A percentile compares a stretch with the other conserved stretches of the same genome.
These are phyloP conservation scores for Drosera capensis DNA, from an alignment of 148 eudicot species.

Conservation along the genomic window DNA sequence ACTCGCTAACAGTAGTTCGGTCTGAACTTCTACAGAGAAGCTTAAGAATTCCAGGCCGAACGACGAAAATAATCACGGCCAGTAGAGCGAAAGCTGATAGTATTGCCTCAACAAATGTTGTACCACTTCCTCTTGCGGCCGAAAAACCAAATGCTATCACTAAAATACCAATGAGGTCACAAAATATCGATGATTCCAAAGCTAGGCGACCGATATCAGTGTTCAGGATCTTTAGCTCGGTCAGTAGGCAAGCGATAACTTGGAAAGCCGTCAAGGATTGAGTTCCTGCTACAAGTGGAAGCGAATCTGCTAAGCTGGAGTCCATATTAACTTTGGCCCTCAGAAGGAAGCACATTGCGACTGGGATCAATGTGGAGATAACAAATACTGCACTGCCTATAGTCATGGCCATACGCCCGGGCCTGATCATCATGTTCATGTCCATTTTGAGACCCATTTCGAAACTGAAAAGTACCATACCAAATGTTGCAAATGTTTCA, in stretches of 20 bases:
- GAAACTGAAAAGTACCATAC: slow-evolving; percentile 42
- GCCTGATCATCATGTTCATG: slow-evolving; percentile 19
- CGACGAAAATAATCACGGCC: background rate
- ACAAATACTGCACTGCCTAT: slow-evolving; percentile 18
- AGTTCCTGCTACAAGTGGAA: slow-evolving; percentile 27
- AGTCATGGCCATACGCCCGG: slow-evolving; percentile 17
- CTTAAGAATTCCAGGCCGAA: slow-evolving; percentile 11
- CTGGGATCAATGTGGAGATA: slow-evolving; percentile 12
- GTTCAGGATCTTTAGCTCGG: slow-evolving; percentile 52
- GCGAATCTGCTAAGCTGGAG: slow-evolving; percentile 8
- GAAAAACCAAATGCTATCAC: slow-evolving; percentile 12
- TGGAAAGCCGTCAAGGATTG: slow-evolving; percentile 43
- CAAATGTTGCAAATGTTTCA: slow-evolving; percentile 44
- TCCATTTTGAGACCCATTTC: slow-evolving; percentile 42
- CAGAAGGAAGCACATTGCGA: slow-evolving; percentile 8
- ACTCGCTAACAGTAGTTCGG: slow-evolving; percentile 2
- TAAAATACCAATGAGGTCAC: slow-evolving; percentile 21
- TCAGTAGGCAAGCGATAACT: slow-evolving; percentile 24
- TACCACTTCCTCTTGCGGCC: background rate
- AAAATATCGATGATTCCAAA: slow-evolving; percentile 25
- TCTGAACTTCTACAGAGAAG: slow-evolving; percentile 3
- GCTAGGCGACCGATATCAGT: slow-evolving; percentile 57
- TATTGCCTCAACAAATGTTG: background rate
- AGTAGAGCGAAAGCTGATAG: slow-evolving; percentile 5
- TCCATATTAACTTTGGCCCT: slow-evolving; percentile 13